Percentiles rank a stretch among this genome's conserved stretches.
Conservation (phyloP, 208 protist species). For the Acanthamoeba castellanii region DNA sequence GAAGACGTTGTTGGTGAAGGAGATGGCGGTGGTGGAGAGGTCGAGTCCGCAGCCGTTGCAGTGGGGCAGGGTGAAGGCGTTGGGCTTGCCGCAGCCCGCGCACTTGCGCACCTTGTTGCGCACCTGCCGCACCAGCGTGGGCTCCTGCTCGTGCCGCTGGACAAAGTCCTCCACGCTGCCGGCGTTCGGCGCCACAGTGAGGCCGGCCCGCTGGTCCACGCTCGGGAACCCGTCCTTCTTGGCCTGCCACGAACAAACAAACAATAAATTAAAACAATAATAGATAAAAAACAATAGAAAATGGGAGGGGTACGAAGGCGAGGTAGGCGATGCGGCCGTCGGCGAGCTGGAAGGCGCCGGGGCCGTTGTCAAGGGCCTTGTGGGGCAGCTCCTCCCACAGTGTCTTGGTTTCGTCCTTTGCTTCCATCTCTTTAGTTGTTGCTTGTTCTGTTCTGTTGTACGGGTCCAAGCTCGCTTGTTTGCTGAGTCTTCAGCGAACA, state of each 20-base stretch:
- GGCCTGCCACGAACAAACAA: not conserved
- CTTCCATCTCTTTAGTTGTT: not conserved
- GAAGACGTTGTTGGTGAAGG: conserved; percentile 89
- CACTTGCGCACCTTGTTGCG: conserved; percentile 85
- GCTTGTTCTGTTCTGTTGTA: not conserved
- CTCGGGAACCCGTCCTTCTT: not conserved
- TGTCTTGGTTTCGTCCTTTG: not conserved
- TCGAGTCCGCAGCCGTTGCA: conserved; percentile 87
- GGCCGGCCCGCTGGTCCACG: not conserved
- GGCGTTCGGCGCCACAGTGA: not conserved
- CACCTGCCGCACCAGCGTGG: not conserved
- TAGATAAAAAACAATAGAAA: not conserved
- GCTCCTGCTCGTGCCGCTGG: conserved; percentile 22
- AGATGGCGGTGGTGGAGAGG: conserved; percentile 78
- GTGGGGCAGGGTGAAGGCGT: conserved; percentile 85
- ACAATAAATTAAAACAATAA: not conserved
- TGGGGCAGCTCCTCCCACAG: conserved; percentile 2
- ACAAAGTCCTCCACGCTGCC: conserved; percentile 57
- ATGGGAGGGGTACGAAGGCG: not conserved
- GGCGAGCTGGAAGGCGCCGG: not conserved
- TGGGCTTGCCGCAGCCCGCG: conserved; percentile 86
- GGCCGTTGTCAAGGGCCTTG: not conserved
- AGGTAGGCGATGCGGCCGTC: conserved; percentile 15
- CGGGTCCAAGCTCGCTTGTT: too few relatives aligned
- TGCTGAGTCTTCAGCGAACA: too few relatives aligned